Evolutionary conservation across 1,284 basidiomycete genomes (phyloP).

Genomic region (Cryptococcus amylolentus): DNA sequence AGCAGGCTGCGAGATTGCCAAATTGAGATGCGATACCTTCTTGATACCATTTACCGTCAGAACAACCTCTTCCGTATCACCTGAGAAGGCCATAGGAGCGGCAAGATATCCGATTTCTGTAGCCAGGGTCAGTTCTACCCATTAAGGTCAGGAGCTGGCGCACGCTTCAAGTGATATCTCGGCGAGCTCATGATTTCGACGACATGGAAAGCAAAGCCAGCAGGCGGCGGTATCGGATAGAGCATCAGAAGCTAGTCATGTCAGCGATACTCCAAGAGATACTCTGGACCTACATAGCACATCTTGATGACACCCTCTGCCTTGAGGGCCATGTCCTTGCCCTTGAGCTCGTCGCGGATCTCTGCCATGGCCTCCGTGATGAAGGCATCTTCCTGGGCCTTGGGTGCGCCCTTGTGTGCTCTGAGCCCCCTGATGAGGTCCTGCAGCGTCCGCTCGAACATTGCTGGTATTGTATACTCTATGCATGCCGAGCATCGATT

Average conservation of each 20-base stretch:
- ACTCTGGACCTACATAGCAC: slow-evolving; percentile 71
- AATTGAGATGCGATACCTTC: slow-evolving; percentile 62
- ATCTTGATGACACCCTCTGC: slow-evolving; percentile 92
- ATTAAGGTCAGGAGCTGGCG: slow-evolving; percentile 11
- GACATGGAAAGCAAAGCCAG: slow-evolving; percentile 72
- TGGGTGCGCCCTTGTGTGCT: slow-evolving; percentile 51
- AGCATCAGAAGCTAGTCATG: slow-evolving; percentile 48
- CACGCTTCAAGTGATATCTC: slow-evolving; percentile 78
- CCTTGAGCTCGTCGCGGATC: slow-evolving; percentile 84
- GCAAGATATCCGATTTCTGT: slow-evolving; percentile 90
- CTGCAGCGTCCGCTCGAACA: slow-evolving; percentile 92
- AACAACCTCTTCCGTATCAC: slow-evolving; percentile 95
- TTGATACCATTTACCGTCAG: slow-evolving; percentile 96
- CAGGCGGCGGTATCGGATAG: slow-evolving; percentile 52
- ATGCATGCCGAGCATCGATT: background rate
- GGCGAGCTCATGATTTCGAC: slow-evolving; percentile 97
- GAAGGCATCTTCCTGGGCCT: slow-evolving; percentile 51
- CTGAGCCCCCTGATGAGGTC: slow-evolving; percentile 87
- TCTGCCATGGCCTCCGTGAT: slow-evolving; percentile 57
- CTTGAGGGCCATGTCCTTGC: slow-evolving; percentile 95
- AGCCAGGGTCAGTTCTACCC: background rate
- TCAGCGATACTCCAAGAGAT: slow-evolving; percentile 7
- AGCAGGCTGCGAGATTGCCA: background rate
- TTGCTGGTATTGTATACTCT: slow-evolving; percentile 34
- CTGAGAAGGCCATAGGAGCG: slow-evolving; percentile 84